Evolutionary conservation across 805 yeast genomes (phyloP).

Genomic region (Schwanniomyces occidentalis): DNA sequence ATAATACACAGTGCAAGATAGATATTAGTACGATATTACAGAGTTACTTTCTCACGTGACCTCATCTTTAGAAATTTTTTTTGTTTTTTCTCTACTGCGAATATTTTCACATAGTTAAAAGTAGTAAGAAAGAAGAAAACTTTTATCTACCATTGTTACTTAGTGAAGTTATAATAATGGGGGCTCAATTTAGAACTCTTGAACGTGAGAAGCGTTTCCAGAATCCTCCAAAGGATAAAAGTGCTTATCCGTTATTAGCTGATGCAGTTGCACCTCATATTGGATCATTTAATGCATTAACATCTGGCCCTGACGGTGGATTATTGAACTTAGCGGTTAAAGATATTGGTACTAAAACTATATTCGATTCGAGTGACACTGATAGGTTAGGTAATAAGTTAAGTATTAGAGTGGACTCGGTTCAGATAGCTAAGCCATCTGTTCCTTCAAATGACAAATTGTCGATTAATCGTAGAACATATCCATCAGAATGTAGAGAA

Average conservation of each 20-base stretch:
- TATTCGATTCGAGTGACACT: slow-evolving; percentile 76
- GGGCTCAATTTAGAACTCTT: slow-evolving; percentile 73
- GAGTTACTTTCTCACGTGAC: slow-evolving; percentile 7
- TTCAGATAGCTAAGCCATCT: slow-evolving; percentile 81
- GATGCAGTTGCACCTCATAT: slow-evolving; percentile 95
- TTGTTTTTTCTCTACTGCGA: not conserved
- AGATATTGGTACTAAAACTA: slow-evolving; percentile 84
- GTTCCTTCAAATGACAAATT: slow-evolving; percentile 71
- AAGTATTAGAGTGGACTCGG: slow-evolving; percentile 81
- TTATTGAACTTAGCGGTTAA: slow-evolving; percentile 78
- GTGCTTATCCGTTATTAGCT: slow-evolving; percentile 75
- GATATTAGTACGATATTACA: not conserved
- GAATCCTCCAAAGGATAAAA: slow-evolving; percentile 85
- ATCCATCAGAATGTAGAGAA: slow-evolving; percentile 84
- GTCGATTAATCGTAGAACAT: slow-evolving; percentile 73
- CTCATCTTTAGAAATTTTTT: slow-evolving; percentile 12
- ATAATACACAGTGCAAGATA: not conserved
- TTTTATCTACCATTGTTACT: too few species aligned
- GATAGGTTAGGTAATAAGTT: slow-evolving; percentile 82
- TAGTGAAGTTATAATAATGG: too few species aligned
- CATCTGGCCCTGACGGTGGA: slow-evolving; percentile 87
- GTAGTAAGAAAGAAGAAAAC: not conserved
- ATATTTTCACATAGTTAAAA: not conserved
- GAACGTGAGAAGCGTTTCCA: slow-evolving; percentile 84
- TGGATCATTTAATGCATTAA: slow-evolving; percentile 93